These are phyloP conservation scores for Choanephora cucurbitarum DNA, from an alignment of 371 early-diverging fungal species.

Conservation along the genomic window DNA sequence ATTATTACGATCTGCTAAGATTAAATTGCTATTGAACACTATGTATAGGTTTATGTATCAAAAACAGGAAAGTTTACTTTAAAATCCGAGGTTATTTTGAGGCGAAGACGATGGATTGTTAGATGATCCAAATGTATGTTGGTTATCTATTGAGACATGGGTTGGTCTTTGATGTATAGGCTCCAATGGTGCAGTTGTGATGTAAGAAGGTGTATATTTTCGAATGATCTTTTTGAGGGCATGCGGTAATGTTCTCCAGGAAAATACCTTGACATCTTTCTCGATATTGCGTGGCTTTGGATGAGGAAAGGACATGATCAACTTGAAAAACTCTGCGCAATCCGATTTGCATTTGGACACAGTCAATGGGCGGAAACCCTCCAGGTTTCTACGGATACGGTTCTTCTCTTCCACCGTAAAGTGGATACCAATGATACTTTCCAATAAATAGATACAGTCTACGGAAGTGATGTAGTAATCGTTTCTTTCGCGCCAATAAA, in stretches of 20 bases:
- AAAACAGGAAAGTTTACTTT: not conserved
- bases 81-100: not conserved
- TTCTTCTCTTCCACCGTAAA: constrained; percentile 81
- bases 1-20: no score
- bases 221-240: constrained; percentile 68
- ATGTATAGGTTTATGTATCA: no score
- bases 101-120: not conserved
- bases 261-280: constrained; percentile 80
- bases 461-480: constrained; percentile 77
- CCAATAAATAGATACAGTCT: constrained; percentile 72
- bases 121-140: no score
- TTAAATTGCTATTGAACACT: no score
- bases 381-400: constrained; percentile 74
- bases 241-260: constrained; percentile 63
- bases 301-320: constrained; percentile 75
- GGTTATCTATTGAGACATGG: no score
- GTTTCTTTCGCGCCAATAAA: constrained; percentile 69
- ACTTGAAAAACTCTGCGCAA: constrained; percentile 67
- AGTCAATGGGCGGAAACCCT: constrained; percentile 74
- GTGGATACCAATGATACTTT: constrained; percentile 65
- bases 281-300: constrained; percentile 84
- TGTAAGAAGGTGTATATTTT: constrained; percentile 55
- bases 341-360: constrained; percentile 69
- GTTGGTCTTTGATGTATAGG: not conserved
- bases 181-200: constrained; percentile 26